phyloP scores from a whole-genome alignment of 2,329 filamentous ascomycete species.

The Aureobasidium sp. region DNA sequence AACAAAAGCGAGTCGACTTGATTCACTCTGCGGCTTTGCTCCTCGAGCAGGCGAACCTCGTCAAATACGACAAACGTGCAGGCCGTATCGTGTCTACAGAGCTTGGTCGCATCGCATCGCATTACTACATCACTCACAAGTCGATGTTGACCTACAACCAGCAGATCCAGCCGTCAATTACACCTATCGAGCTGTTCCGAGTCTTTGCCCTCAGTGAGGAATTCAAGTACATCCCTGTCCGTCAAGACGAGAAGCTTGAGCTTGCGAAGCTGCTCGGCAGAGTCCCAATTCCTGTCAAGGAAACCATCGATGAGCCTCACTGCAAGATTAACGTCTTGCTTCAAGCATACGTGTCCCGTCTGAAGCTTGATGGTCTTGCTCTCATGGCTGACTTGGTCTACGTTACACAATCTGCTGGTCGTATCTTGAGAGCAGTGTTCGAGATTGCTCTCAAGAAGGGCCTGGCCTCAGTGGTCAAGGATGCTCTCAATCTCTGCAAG shows the following conservation, averaged over 20 bases:
- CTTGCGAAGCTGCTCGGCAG: slow-evolving; percentile 80
- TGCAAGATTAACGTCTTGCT: slow-evolving; percentile 97
- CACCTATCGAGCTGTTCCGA: slow-evolving; percentile 90
- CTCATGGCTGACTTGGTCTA: slow-evolving; percentile 99
- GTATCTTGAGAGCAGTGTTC: slow-evolving; percentile 90
- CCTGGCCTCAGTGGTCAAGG: slow-evolving; percentile 88
- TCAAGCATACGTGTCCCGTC: slow-evolving; percentile 90
- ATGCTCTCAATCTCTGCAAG: slow-evolving; percentile 89
- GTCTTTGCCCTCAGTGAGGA: slow-evolving; percentile 94
- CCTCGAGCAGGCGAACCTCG: slow-evolving; percentile 75
- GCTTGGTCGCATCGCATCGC: slow-evolving; percentile 87
- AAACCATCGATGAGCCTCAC: slow-evolving; percentile 91
- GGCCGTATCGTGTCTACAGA: slow-evolving; percentile 86
- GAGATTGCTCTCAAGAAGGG: slow-evolving; percentile 97
- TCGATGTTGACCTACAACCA: slow-evolving; percentile 98
- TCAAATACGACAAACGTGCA: slow-evolving; percentile 92
- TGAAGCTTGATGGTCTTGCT: slow-evolving; percentile 87
- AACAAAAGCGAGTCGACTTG: slow-evolving; percentile 95
- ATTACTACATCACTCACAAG: slow-evolving; percentile 95
- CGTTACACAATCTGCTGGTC: slow-evolving; percentile 92
- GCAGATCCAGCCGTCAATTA: slow-evolving; percentile 86
- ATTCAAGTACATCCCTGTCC: slow-evolving; percentile 97
- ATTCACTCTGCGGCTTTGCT: slow-evolving; percentile 87
- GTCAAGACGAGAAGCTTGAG: slow-evolving; percentile 95
- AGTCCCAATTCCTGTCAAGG: slow-evolving; percentile 94